Base-by-base conservation (phyloP, 495 filamentous ascomycete genomes). In the Chaetomium tenue region DNA sequence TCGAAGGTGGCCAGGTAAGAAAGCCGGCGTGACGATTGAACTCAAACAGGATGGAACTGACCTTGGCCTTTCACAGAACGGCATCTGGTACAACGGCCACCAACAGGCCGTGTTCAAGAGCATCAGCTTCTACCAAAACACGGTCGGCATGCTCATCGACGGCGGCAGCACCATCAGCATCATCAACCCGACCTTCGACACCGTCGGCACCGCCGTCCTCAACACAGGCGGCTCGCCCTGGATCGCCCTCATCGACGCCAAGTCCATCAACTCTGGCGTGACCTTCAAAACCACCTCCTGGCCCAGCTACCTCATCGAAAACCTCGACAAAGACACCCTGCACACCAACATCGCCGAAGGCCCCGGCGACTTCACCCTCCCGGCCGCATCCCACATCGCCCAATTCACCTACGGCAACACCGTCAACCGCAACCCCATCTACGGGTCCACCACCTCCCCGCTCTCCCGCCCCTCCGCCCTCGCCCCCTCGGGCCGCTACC, bases 31-130 rank as follows among this genome's bases (percentile, higher is more conserved):
- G 6, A 30, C 28, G 28, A 9, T 61, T 54, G 30, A 18, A 7
- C 22, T 37, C 9, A 23, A 23, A 53, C 7, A 7, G 3, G 30
- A 7, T 33, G 7, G 13, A 23, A 26, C 26, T 16, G 20, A 50
- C 13, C 48, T 28, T 66, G 26, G 67, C 64, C n/a, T 0, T 40
- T 23, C 7, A 15, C 46, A 78, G 72, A 78, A 77, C 23, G 78
- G 84, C 23, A 81, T 84, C 50, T 81, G 80, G 66, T 66, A 89
- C 50, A 83, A 88, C 55, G 90, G 75, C 3, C 76, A 89, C 64
- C 89, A 91, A 71, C 89, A 91, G 68, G 90, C 87, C 56, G 84
- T 87, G 0, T 89, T 86, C 75, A 86, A 88, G 55, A 85, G 87
- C 67, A 74, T 92, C 30, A 80, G 78, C 40, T 87, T 91, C 67